Percentiles rank a stretch among this genome's conserved stretches.
These are phyloP conservation scores for Boletus reticuloceps DNA, from an alignment of 768 basidiomycete genomes.

Conservation along the genomic window DNA sequence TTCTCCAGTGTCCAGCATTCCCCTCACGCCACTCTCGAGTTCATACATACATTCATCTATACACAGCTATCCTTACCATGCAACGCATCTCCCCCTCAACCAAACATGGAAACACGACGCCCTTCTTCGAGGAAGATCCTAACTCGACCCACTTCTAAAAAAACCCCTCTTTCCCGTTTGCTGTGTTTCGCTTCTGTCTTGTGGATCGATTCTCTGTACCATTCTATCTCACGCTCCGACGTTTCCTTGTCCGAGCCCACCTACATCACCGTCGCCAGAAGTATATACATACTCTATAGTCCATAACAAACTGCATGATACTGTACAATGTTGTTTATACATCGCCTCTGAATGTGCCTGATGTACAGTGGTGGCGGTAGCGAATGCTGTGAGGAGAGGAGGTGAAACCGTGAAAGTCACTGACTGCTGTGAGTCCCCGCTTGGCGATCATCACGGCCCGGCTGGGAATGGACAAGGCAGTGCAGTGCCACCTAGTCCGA, in stretches of 20 bases:
- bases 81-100: conserved; percentile 35
- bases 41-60: conserved; percentile 43
- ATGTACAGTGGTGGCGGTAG: conserved; percentile 19
- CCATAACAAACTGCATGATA: conserved; percentile 28
- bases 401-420: background rate
- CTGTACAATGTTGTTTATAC: conserved; percentile 34
- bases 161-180: background rate
- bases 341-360: conserved; percentile 21
- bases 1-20: conserved; percentile 31
- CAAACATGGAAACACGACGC: conserved; percentile 49
- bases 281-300: conserved; percentile 34
- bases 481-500: conserved; percentile 23
- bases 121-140: conserved; percentile 37
- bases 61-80: conserved; percentile 41
- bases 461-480: conserved; percentile 16
- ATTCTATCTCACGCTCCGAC: conserved; percentile 4
- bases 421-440: conserved; percentile 4
- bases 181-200: conserved; percentile 9
- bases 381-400: conserved; percentile 4
- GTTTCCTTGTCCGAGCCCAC: conserved; percentile 1
- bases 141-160: background rate
- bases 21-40: conserved; percentile 29
- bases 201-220: conserved; percentile 26
- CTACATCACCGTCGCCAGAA: conserved; percentile 28
- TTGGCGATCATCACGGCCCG: conserved; percentile 22